Evolutionary conservation across 1,284 basidiomycete genomes (phyloP).

Genomic region (Cystobasidiaceae sp.): DNA sequence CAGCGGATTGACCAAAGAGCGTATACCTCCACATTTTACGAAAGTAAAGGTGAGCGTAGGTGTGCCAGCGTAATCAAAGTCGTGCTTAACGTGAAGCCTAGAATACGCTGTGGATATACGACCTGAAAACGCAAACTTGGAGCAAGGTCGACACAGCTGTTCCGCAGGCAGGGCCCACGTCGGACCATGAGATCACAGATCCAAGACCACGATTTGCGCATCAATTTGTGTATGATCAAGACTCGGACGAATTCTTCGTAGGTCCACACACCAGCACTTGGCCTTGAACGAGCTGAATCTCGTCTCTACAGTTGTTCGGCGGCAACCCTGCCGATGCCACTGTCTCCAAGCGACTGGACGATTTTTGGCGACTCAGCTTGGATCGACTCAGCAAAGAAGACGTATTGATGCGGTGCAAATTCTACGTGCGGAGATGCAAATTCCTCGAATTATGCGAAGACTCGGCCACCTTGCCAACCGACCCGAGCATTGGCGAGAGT

Average conservation of each 20-base stretch:
- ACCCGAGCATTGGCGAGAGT: background rate
- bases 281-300: background rate
- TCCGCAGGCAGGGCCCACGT: background rate
- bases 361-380: constrained; percentile 45
- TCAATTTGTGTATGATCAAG: constrained; percentile 46
- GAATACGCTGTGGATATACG: constrained; percentile 33
- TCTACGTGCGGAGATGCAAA: constrained; percentile 41
- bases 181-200: background rate
- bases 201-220: constrained; percentile 35
- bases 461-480: background rate
- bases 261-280: background rate
- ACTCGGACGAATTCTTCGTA: constrained; percentile 42
- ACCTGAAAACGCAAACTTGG: constrained; percentile 26
- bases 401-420: constrained; percentile 44
- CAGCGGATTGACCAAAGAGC: constrained; percentile 39
- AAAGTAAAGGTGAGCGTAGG: constrained; percentile 25
- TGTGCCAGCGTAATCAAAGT: too few relatives aligned
- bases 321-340: constrained; percentile 43
- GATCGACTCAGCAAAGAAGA: constrained; percentile 43
- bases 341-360: constrained; percentile 40
- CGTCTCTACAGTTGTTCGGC: constrained; percentile 42
- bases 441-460: constrained; percentile 40
- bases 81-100: too few relatives aligned
- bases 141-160: constrained; percentile 30
- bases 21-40: constrained; percentile 14